Evolutionary conservation across 441 rosid species (phyloP).

Genomic region (Iberis amara): DNA sequence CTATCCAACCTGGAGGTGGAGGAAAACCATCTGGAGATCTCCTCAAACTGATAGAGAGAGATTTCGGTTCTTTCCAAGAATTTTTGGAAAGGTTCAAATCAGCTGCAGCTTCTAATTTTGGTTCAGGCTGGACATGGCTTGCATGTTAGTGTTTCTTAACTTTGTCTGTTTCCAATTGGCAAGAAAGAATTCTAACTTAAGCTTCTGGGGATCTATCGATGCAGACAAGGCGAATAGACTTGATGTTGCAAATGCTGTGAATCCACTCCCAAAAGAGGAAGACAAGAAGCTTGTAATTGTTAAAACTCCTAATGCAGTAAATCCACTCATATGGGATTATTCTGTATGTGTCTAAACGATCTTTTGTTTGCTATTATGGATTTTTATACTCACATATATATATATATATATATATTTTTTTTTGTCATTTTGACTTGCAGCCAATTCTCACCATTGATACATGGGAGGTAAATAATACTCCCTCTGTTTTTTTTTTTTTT

Average conservation of each 20-base stretch:
- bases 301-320: conserved; percentile 82
- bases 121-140: conserved; percentile 98
- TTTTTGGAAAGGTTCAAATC: conserved; percentile 50
- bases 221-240: conserved; percentile 76
- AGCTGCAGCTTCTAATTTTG: conserved; percentile 77
- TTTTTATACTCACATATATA: neutral
- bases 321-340: conserved; percentile 87
- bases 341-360: conserved; percentile 40
- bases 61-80: conserved; percentile 66
- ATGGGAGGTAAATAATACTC: conserved; percentile 85
- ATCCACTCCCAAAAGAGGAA: conserved; percentile 63
- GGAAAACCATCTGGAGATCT: conserved; percentile 83
- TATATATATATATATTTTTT: too few relatives aligned
- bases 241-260: conserved; percentile 54
- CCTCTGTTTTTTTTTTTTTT: too few relatives aligned
- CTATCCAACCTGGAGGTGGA: conserved; percentile 86
- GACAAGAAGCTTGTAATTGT: conserved; percentile 75
- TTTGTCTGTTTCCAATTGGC: neutral
- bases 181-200: conserved; percentile 5
- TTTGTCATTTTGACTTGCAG: conserved; percentile 41
- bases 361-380: neutral
- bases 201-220: conserved; percentile 8
- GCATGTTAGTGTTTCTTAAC: conserved; percentile 48
- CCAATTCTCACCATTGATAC: conserved; percentile 87
- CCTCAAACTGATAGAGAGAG: conserved; percentile 62